A percentile compares a stretch with the other conserved stretches of the same genome.
These are phyloP conservation scores for Podospora pseudocomata DNA, from an alignment of 495 filamentous ascomycete genomes.

Conservation along the genomic window DNA sequence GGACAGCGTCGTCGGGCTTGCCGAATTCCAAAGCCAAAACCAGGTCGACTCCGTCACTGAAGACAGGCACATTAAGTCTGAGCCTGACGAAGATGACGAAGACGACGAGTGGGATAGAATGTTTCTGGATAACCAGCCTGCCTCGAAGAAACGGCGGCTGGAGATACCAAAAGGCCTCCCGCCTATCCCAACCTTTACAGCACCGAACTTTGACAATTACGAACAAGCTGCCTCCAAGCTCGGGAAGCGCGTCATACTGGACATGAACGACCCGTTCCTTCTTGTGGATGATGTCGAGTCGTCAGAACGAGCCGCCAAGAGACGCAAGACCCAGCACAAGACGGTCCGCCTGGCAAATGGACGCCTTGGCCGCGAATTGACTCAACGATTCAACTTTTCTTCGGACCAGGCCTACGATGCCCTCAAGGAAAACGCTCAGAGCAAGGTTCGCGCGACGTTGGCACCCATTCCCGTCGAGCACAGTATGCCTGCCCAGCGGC, in stretches of 20 bases:
- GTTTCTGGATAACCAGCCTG: conserved; percentile 41
- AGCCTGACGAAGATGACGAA: conserved; percentile 37
- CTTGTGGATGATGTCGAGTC: conserved; percentile 58
- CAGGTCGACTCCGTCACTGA: conserved; percentile 24
- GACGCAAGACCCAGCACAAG: conserved; percentile 42
- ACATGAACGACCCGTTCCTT: conserved; percentile 85
- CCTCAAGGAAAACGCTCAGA: conserved; percentile 93
- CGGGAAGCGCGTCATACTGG: conserved; percentile 73
- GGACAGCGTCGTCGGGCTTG: conserved; percentile 55
- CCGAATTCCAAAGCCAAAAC: conserved; percentile 25
- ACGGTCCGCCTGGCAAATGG: conserved; percentile 55
- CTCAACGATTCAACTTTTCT: conserved; percentile 85
- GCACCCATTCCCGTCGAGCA: conserved; percentile 86
- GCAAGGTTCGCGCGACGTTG: conserved; percentile 87
- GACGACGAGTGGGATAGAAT: conserved; percentile 55
- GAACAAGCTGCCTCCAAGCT: conserved; percentile 61
- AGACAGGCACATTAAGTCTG: conserved; percentile 29
- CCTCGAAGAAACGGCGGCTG: conserved; percentile 37
- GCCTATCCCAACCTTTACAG: conserved; percentile 39
- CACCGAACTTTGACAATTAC: conserved; percentile 49
- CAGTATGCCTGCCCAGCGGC: conserved; percentile 78
- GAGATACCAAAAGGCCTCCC: conserved; percentile 40
- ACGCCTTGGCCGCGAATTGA: conserved; percentile 57
- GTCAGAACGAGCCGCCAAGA: conserved; percentile 46
- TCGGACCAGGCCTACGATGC: conserved; percentile 94